phyloP scores from a whole-genome alignment of 2,329 filamentous ascomycete genomes.

The Fusarium vanettenii region DNA sequence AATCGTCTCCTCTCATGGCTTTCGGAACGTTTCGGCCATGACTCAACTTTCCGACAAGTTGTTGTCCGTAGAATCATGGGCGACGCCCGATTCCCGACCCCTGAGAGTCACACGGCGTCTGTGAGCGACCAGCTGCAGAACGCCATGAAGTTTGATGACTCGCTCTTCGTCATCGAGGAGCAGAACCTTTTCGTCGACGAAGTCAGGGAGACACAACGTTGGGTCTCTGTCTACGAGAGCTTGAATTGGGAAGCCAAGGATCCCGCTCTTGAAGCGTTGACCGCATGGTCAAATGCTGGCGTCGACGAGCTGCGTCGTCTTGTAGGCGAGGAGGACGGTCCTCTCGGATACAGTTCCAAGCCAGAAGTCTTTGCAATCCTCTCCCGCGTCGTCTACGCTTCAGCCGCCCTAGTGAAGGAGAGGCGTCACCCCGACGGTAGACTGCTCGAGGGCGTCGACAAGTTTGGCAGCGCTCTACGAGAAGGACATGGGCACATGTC shows the following conservation, averaged over 20 bases:
- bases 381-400: slow-evolving; percentile 57
- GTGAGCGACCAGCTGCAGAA: slow-evolving; percentile 55
- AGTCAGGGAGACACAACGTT: slow-evolving; percentile 77
- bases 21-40: slow-evolving; percentile 47
- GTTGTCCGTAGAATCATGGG: slow-evolving; percentile 57
- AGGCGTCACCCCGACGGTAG: slow-evolving; percentile 25
- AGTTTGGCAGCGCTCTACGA: slow-evolving; percentile 6
- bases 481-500: slow-evolving; percentile 41
- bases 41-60: slow-evolving; percentile 52
- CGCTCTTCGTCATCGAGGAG: slow-evolving; percentile 88
- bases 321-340: slow-evolving; percentile 64
- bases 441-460: slow-evolving; percentile 22
- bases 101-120: slow-evolving; percentile 17
- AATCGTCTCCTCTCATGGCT: slow-evolving; percentile 59
- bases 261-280: slow-evolving; percentile 43
- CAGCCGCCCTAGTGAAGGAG: slow-evolving; percentile 47
- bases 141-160: slow-evolving; percentile 67
- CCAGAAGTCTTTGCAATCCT: slow-evolving; percentile 74
- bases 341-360: slow-evolving; percentile 79
- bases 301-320: slow-evolving; percentile 55
- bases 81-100: slow-evolving; percentile 21
- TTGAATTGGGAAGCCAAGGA: slow-evolving; percentile 39
- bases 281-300: slow-evolving; percentile 63
- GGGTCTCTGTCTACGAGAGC: slow-evolving; percentile 65
- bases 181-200: slow-evolving; percentile 95